Conservation (phyloP, 1,284 basidiomycete species). For the Omphalotus olearius region DNA sequence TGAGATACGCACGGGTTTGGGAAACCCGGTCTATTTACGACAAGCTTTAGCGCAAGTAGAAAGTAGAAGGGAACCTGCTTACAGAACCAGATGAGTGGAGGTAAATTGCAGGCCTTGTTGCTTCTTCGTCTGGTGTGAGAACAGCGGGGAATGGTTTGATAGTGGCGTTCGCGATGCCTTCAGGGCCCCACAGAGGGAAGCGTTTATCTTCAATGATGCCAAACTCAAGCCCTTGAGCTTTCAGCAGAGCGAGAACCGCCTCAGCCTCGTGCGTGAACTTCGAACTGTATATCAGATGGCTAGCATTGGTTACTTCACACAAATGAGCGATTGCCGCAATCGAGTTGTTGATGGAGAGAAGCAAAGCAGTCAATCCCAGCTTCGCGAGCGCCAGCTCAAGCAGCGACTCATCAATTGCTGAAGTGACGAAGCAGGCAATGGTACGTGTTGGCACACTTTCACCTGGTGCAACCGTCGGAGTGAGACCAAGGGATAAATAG, state of each 20-base stretch:
- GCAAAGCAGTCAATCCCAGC: constrained; percentile 38
- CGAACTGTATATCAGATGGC: constrained; percentile 42
- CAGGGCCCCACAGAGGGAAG: constrained; percentile 40
- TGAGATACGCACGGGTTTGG: constrained; percentile 40
- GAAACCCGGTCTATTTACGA: constrained; percentile 29
- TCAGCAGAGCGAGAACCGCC: constrained; percentile 28
- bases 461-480: constrained; percentile 13
- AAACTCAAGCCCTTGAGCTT: constrained; percentile 27
- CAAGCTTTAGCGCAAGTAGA: neutral
- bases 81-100: constrained; percentile 64
- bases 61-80: constrained; percentile 18
- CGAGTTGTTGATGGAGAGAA: constrained; percentile 56
- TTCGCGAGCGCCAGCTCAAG: constrained; percentile 43
- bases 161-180: constrained; percentile 29
- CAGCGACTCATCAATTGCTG: constrained; percentile 39
- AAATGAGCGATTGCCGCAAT: constrained; percentile 53
- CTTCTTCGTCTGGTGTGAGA: constrained; percentile 43
- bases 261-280: constrained; percentile 32
- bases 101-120: constrained; percentile 41
- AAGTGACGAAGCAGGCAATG: constrained; percentile 36
- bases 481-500: constrained; percentile 24
- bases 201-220: constrained; percentile 33
- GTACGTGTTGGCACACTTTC: constrained; percentile 27
- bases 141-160: constrained; percentile 30
- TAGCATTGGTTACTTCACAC: constrained; percentile 40